A percentile compares a stretch with the other conserved stretches of the same genome.
phyloP scores from a whole-genome alignment of 1,139 yeast species.

The Ogataea hybrid region DNA sequence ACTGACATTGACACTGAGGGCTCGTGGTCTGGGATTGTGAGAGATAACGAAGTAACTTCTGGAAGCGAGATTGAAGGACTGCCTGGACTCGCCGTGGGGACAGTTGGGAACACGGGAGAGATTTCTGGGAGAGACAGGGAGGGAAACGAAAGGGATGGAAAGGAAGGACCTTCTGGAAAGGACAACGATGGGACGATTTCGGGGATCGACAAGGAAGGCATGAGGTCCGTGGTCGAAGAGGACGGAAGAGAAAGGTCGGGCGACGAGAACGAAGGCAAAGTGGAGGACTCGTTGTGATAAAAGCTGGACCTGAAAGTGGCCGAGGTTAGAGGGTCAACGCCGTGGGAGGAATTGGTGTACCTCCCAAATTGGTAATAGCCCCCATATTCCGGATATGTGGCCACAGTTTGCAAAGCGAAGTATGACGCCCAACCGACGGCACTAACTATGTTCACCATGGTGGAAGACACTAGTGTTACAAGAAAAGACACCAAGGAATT shows the following conservation, averaged over 20 bases:
- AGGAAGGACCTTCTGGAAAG: background rate
- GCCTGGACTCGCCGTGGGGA: background rate
- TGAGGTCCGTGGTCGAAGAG: background rate
- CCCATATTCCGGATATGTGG: background rate
- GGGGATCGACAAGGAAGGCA: background rate
- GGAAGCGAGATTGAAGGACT: background rate
- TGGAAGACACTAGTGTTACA: background rate
- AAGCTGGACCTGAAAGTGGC: background rate
- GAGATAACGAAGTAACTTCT: background rate
- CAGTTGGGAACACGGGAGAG: background rate
- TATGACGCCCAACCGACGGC: conserved; percentile 3
- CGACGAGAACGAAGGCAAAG: background rate
- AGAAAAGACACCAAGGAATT: background rate
- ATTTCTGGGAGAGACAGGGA: background rate
- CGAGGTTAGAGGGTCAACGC: background rate
- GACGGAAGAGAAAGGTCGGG: background rate
- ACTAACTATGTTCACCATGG: conserved; percentile 6
- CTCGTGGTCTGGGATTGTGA: background rate
- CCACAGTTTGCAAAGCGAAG: conserved; percentile 1
- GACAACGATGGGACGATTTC: background rate
- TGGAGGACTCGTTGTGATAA: background rate
- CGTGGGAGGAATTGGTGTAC: conserved; percentile 1
- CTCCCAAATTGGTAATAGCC: conserved; percentile 1
- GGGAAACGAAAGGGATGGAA: too few relatives aligned
- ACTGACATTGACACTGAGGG: background rate